Evolutionary conservation across 2,329 filamentous ascomycete species (phyloP), one percentile per base, ranked within the genome.

Genomic region (Arthrinium phaeospermum): DNA sequence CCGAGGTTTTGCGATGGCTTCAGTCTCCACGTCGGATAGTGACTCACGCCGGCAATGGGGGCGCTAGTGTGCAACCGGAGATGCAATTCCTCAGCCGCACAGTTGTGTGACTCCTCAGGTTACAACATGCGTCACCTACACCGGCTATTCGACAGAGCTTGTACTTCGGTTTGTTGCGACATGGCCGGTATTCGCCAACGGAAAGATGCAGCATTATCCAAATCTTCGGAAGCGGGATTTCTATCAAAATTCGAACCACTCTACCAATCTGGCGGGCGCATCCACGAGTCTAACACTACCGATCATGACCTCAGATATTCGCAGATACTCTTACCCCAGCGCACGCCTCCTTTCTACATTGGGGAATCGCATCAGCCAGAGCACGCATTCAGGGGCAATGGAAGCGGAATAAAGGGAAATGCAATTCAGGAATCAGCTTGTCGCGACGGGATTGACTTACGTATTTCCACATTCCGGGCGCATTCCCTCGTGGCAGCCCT

Each of bases 401-500:
- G 34, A 57, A 16, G 27, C 16, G 44, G 24, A 44, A 67, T 4
- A 16, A 6, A 67, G 19, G n/a, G 61, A 44, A 22, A 19, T n/a
- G 37, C 13, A 67, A 27, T 27, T 22, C 49, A 24, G 12, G 3
- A 27, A n/a, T 13, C 10, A n/a, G n/a, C 7, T 30, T 16, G 13
- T 16, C 4, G 34, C 27, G 53, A 16, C 8, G 34, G n/a, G 34
- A 64, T 41, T 14, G 34, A 1, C 85, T 84, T 75, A 89, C 90
- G 77, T 89, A 89, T 44, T 76, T 79, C 82, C 85, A 88, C 86
- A 89, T 89, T 0, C 83, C 86, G 0, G 85, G 86, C 2, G 85
- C 86, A 73, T 90, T 90, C 1, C 87, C 87, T 34, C 74, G 74
- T 71, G 82, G 81, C 70, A 89, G 75, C 0, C 87, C 88, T 70